Evolutionary conservation across 225 moss, liverwort and hornwort species (phyloP).

Genomic region (Pseudoscleropodium purum): DNA sequence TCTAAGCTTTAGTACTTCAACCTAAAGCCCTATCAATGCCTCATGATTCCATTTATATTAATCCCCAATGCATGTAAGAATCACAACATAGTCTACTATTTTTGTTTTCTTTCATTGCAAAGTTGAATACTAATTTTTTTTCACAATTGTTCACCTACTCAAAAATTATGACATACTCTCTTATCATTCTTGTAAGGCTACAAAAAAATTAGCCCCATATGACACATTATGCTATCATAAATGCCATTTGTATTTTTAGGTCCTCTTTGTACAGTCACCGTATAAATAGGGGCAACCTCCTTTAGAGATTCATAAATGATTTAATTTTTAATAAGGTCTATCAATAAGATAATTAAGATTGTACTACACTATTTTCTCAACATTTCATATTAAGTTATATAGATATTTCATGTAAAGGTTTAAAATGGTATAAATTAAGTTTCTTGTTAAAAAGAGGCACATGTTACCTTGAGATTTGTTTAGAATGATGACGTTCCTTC

Average conservation of each 20-base stretch:
- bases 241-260: too few relatives aligned
- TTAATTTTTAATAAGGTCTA: not conserved
- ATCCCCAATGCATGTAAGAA: too few relatives aligned
- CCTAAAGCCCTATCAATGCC: rapidly evolving
- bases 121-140: too few relatives aligned
- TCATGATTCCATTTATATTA: not conserved
- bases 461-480: not conserved
- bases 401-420: not conserved
- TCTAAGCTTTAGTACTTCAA: not conserved
- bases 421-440: not conserved
- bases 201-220: too few relatives aligned
- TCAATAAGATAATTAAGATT: not conserved
- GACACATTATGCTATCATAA: too few relatives aligned
- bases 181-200: too few relatives aligned
- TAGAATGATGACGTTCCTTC: not conserved
- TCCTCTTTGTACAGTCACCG: too few relatives aligned
- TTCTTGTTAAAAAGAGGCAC: not conserved
- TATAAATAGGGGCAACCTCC: too few relatives aligned
- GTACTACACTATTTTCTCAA: not conserved
- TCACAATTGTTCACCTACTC: too few relatives aligned
- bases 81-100: too few relatives aligned
- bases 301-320: not conserved
- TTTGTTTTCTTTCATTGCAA: too few relatives aligned
- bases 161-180: too few relatives aligned
- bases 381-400: not conserved